Conservation (phyloP, 805 yeast genomes). For the Yarrowia sp. region DNA sequence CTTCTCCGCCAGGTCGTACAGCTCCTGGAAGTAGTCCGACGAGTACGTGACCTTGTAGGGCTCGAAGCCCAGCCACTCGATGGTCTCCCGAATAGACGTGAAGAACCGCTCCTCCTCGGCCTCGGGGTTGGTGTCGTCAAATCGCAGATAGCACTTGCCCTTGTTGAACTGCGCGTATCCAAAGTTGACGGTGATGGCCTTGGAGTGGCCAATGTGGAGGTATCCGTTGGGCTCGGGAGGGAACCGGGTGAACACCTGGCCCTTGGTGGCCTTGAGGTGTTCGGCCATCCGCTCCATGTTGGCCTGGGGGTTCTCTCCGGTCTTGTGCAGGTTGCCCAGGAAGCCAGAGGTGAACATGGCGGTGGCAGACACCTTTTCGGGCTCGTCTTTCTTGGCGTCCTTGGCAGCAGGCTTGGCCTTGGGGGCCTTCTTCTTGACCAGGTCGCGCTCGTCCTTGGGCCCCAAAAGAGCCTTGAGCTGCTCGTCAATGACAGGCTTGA, state of each 20-base stretch:
- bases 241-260: slow-evolving; percentile 86
- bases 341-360: slow-evolving; percentile 91
- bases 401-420: slow-evolving; percentile 35
- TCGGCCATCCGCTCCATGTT: slow-evolving; percentile 78
- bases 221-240: slow-evolving; percentile 99
- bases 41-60: slow-evolving; percentile 97
- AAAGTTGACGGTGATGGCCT: slow-evolving; percentile 95
- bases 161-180: slow-evolving; percentile 88
- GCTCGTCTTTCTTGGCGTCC: slow-evolving; percentile 28
- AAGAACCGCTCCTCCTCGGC: slow-evolving; percentile 94
- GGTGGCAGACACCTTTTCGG: slow-evolving; percentile 28
- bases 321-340: slow-evolving; percentile 88
- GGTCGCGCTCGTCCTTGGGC: slow-evolving; percentile 94
- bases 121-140: slow-evolving; percentile 97
- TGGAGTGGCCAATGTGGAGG: slow-evolving; percentile 95
- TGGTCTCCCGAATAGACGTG: slow-evolving; percentile 76
- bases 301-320: slow-evolving; percentile 92
- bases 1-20: slow-evolving; percentile 84
- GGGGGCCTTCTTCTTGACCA: slow-evolving; percentile 71
- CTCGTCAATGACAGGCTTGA: slow-evolving; percentile 84
- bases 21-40: slow-evolving; percentile 86
- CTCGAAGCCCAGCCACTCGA: slow-evolving; percentile 87
- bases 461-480: slow-evolving; percentile 72
- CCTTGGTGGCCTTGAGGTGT: slow-evolving; percentile 74
- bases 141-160: slow-evolving; percentile 89